These are phyloP conservation scores for Euclidium syriacum DNA, from an alignment of 345 rosid species.

Conservation along the genomic window DNA sequence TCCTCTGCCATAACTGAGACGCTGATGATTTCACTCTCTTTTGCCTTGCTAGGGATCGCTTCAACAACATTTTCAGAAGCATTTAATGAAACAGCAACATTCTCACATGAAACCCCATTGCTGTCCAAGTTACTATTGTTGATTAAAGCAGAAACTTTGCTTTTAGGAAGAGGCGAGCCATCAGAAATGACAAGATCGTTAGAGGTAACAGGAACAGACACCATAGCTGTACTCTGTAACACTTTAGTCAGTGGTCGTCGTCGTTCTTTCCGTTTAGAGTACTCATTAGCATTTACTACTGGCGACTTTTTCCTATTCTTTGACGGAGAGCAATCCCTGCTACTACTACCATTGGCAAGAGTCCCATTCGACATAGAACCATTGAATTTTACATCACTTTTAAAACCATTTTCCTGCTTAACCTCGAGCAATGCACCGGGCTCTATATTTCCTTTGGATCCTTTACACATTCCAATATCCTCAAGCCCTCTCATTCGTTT, in stretches of 20 bases:
- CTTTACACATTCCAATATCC: constrained; percentile 69
- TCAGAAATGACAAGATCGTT: constrained; percentile 57
- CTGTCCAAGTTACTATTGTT: constrained; percentile 52
- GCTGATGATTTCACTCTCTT: constrained; percentile 45
- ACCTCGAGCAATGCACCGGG: constrained; percentile 26
- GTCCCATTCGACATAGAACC: constrained; percentile 49
- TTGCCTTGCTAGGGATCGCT: constrained; percentile 36
- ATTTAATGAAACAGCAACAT: constrained; percentile 35
- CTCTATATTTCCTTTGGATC: constrained; percentile 38
- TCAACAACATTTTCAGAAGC: constrained; percentile 43
- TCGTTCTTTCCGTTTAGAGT: constrained; percentile 59
- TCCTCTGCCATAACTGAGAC: constrained; percentile 37
- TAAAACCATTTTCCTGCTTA: constrained; percentile 38
- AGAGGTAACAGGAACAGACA: constrained; percentile 60
- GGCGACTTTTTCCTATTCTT: constrained; percentile 57
- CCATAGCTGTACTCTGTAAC: constrained; percentile 69
- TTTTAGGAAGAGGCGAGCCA: constrained; percentile 49
- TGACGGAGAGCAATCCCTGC: constrained; percentile 40
- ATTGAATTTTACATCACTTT: constrained; percentile 39
- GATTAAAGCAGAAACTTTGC: constrained; percentile 37
- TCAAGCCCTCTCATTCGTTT: constrained; percentile 96
- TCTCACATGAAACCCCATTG: constrained; percentile 56
- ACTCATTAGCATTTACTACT: constrained; percentile 49
- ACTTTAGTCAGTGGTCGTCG: constrained; percentile 72
- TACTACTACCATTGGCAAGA: constrained; percentile 41